phyloP scores from a whole-genome alignment of 2,329 filamentous ascomycete species.

The Didymella keratinophila region DNA sequence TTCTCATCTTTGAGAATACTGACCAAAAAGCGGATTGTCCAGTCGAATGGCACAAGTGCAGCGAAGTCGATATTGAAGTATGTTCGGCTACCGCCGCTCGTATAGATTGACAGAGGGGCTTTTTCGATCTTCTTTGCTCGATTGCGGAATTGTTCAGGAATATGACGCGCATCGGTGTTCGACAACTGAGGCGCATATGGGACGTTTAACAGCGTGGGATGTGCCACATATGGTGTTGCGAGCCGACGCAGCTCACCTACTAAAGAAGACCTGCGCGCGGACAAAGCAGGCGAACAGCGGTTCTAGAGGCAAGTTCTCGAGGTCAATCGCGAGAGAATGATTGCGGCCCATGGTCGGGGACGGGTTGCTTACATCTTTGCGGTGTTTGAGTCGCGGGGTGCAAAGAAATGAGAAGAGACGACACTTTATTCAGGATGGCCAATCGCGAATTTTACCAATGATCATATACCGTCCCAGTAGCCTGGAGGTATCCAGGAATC shows the following conservation, averaged over 20 bases:
- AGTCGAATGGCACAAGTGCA: neutral
- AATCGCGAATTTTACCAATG: too few relatives aligned
- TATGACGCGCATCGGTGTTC: neutral
- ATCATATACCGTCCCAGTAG: too few relatives aligned
- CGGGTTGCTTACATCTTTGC: neutral
- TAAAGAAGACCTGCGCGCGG: neutral
- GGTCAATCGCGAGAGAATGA: neutral
- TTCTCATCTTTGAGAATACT: neutral
- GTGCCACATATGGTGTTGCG: neutral
- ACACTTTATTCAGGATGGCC: neutral
- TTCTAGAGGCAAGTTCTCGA: conserved; percentile 10
- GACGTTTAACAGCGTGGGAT: neutral
- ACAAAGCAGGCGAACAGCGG: neutral
- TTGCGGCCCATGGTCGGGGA: neutral
- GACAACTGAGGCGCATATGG: neutral
- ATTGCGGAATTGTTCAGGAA: neutral
- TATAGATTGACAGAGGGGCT: neutral
- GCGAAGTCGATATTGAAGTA: neutral
- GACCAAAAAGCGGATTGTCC: neutral
- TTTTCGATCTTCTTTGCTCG: neutral
- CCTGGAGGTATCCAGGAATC: neutral
- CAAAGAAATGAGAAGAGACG: too few relatives aligned
- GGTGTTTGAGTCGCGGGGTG: neutral
- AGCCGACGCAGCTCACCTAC: neutral
- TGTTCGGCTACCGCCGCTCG: neutral